Percentiles rank a stretch among this genome's conserved stretches.
Evolutionary conservation across 2,329 filamentous ascomycete genomes (phyloP).

Genomic region (Beauveria sp.): DNA sequence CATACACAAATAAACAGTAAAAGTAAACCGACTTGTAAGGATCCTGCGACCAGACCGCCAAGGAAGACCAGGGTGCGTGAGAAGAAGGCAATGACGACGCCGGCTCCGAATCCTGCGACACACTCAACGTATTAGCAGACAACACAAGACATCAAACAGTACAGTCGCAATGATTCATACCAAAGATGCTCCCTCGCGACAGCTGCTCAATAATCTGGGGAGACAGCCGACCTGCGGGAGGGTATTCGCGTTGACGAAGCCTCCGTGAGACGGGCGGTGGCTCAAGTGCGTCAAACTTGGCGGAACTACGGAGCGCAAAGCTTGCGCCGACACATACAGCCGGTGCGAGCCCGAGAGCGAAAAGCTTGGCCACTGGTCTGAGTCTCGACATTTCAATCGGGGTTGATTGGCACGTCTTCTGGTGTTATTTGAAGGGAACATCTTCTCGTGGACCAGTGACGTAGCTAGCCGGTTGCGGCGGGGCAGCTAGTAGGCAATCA

Average conservation of each 20-base stretch:
- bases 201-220: conserved; percentile 37
- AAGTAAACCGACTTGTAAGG: conserved; percentile 49
- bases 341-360: conserved; percentile 21
- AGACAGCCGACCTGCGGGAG: conserved; percentile 15
- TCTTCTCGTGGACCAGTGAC: not conserved
- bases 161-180: conserved; percentile 23
- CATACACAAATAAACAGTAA: not conserved
- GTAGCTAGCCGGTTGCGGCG: not conserved
- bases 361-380: conserved; percentile 1
- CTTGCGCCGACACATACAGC: conserved; percentile 21
- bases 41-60: conserved; percentile 55
- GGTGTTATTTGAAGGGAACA: not conserved
- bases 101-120: conserved; percentile 49
- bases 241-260: conserved; percentile 14
- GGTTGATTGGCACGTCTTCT: not conserved
- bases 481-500: not conserved
- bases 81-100: conserved; percentile 61
- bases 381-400: not conserved
- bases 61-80: conserved; percentile 63
- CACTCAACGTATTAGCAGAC: not conserved
- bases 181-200: conserved; percentile 47
- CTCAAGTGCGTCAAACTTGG: conserved; percentile 23
- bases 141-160: not conserved
- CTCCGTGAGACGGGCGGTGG: conserved; percentile 8
- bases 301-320: conserved; percentile 18